Evolutionary conservation across 2,329 filamentous ascomycete genomes (phyloP).

Genomic region (Bisporella sp.): DNA sequence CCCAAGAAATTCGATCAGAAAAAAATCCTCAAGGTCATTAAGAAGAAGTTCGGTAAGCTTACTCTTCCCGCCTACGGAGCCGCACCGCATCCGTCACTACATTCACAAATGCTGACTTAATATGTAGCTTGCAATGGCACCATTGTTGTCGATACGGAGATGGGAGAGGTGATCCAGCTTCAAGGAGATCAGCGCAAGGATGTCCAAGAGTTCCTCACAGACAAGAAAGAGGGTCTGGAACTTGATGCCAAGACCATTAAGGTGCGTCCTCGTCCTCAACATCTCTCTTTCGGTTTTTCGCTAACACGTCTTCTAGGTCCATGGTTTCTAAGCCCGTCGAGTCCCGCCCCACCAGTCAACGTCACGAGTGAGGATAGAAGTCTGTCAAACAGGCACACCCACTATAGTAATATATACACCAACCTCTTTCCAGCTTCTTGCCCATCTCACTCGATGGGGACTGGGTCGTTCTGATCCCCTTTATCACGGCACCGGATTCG

Average conservation of each 20-base stretch:
- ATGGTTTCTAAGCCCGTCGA: constrained; percentile 52
- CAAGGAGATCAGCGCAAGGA: constrained; percentile 99
- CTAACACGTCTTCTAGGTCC: constrained; percentile 35
- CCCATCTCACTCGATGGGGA: constrained; percentile 19
- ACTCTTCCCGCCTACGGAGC: not conserved
- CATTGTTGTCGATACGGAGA: constrained; percentile 90
- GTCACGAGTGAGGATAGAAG: constrained; percentile 26
- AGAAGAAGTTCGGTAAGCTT: constrained; percentile 90
- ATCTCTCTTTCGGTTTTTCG: not conserved
- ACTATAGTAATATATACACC: constrained; percentile 6
- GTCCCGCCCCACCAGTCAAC: constrained; percentile 26
- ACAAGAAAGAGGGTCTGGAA: constrained; percentile 91
- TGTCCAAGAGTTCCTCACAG: constrained; percentile 93
- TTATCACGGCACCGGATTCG: constrained; percentile 18
- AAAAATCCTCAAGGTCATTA: constrained; percentile 99
- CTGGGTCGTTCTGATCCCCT: constrained; percentile 19
- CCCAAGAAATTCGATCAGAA: constrained; percentile 99
- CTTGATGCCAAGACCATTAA: constrained; percentile 97
- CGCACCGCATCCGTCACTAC: not conserved
- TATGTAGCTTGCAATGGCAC: constrained; percentile 94
- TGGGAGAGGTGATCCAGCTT: constrained; percentile 99
- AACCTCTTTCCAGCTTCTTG: constrained; percentile 22
- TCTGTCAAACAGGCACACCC: constrained; percentile 4
- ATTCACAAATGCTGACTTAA: constrained; percentile 1
- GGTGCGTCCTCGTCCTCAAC: constrained; percentile 39